Evolutionary conservation across 2,329 filamentous ascomycete species (phyloP), one percentile per base, ranked within the genome.

Genomic region (Alternaria arborescens): DNA sequence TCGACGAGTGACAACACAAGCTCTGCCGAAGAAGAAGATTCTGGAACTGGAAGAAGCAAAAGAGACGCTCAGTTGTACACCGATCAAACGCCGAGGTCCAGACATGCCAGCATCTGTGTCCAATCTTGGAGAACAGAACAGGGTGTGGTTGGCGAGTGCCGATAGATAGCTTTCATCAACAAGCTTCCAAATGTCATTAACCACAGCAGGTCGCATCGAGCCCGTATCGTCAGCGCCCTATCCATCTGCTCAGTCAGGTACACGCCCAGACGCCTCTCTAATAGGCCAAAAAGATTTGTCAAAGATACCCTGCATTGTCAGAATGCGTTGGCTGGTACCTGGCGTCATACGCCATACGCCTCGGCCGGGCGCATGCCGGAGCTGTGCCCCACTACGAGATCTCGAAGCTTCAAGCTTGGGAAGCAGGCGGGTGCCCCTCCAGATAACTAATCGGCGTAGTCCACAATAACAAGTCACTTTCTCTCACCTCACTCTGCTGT

Each of bases 231-330:
- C 46, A 38, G 16, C 46, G 34, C 3, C 32, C n/a, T 5, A 32
- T 36, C 18, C 34, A 46, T 30, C 55, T 24, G 41, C 22, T 24
- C 57, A 46, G 28, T 34, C 30, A 60, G 57, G 58, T 61, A 57
- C 54, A 42, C 42, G 54, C 58, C 14, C 32, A 48, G 5, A 11
- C 5, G 14, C 20, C 14, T 32, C 12, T 34, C 32, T 62, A 47
- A 65, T 67, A 64, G 64, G 62, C 26, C 38, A 34, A 34, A 52
- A 58, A 54, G 54, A 68, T 68, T 68, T 68, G 66, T 68, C 62
- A 68, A 54, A 40, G 20, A n/a, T 20, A 30, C 42, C 42, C 32
- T 48, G 26, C 30, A 50, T 28, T 51, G 10, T 48, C 24, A 44
- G 56, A 55, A 44, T 40, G 36, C 40, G 40, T 32, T 44, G 52